A percentile compares a stretch with the other conserved stretches of the same genome.
These are phyloP conservation scores for Phyllostachys edulis DNA, from an alignment of 176 grass and related monocot species.

Conservation along the genomic window DNA sequence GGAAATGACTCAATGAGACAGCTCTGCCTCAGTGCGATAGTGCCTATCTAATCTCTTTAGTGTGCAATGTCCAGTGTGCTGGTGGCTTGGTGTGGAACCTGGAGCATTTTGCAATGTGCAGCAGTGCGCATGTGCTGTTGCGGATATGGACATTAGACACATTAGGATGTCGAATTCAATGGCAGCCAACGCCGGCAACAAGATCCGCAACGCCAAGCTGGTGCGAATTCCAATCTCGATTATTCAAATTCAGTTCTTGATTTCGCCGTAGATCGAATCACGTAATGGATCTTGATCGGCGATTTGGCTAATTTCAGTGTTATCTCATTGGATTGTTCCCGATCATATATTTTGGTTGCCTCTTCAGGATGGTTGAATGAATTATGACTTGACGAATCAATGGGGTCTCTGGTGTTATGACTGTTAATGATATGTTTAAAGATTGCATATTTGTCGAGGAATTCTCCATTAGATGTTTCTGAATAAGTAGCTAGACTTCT, in stretches of 20 bases:
- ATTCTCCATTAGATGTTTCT: too few species aligned
- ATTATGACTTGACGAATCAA: background rate
- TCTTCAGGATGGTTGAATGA: slow-evolving; percentile 1
- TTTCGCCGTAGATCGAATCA: slow-evolving; percentile 22
- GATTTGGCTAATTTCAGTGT: background rate
- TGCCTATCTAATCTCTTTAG: too few species aligned
- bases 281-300: slow-evolving; percentile 31
- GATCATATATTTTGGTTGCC: background rate
- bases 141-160: too few species aligned
- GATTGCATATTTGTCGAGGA: background rate
- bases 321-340: background rate
- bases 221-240: slow-evolving; percentile 29
- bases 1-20: too few species aligned
- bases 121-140: too few species aligned
- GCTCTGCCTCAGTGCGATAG: too few species aligned
- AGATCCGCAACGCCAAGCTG: slow-evolving; percentile 75
- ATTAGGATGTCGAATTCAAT: slow-evolving; percentile 43
- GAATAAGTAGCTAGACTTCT: too few species aligned
- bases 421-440: background rate
- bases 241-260: slow-evolving; percentile 4
- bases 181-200: slow-evolving; percentile 49
- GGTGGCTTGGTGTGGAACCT: too few species aligned
- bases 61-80: too few species aligned
- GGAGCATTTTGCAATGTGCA: too few species aligned
- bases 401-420: slow-evolving; percentile 6